Conservation (phyloP, 306 rosid genomes). For the Medicago lupulina region DNA sequence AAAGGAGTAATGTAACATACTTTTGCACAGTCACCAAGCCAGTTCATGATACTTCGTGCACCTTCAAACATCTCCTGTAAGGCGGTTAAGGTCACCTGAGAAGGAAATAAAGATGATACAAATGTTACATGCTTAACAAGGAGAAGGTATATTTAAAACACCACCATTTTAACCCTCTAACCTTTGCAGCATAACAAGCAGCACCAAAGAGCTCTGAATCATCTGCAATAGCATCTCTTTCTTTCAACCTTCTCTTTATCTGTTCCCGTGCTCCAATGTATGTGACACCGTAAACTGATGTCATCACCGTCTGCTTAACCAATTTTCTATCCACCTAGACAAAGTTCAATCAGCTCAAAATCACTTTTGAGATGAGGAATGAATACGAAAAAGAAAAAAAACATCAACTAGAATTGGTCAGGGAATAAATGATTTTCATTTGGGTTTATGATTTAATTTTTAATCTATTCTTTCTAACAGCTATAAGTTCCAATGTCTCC, state of each 20-base stretch:
- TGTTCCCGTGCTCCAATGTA: conserved; percentile 94
- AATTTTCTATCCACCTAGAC: conserved; percentile 89
- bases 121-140: conserved; percentile 8
- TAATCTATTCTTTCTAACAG: conserved; percentile 16
- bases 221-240: conserved; percentile 66
- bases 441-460: background rate
- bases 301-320: conserved; percentile 99
- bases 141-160: conserved; percentile 27
- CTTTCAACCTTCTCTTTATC: conserved; percentile 90
- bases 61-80: conserved; percentile 96
- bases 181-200: conserved; percentile 96
- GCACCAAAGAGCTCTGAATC: conserved; percentile 68
- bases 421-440: conserved; percentile 24
- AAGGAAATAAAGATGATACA: conserved; percentile 40
- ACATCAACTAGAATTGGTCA: conserved; percentile 8
- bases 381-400: conserved; percentile 2
- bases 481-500: conserved; percentile 32
- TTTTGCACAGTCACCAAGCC: conserved; percentile 98
- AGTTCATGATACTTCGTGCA: conserved; percentile 85
- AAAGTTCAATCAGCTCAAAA: conserved; percentile 45
- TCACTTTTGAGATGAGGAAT: conserved; percentile 39
- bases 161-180: conserved; percentile 41
- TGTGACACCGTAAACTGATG: conserved; percentile 98
- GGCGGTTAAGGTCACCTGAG: conserved; percentile 86
- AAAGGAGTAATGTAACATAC: conserved; percentile 53